Base-by-base conservation (phyloP, 2,329 filamentous ascomycete species). In the Aspergillus bombycis region DNA sequence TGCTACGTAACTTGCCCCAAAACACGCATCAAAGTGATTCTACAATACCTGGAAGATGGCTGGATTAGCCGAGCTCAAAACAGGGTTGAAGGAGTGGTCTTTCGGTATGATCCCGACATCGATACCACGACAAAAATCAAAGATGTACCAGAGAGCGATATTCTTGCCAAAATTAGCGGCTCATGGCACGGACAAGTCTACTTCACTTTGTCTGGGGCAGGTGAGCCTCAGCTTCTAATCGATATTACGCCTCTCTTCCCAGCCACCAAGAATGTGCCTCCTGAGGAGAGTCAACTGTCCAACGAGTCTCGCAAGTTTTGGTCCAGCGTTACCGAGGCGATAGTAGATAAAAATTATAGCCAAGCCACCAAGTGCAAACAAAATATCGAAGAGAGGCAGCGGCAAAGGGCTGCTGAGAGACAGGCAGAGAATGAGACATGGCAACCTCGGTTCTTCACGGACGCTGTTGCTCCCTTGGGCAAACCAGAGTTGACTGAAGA, bases 31-130 rank as follows among this genome's bases (percentile, higher is more conserved):
- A 98, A 98, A 81, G 91, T 90, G 21, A 97, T 99, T 67, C 81
- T 99, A 54, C 90, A 96, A 72, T 99, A 99, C 76, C 83, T 94
- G 61, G 94, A 98, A 73, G 94, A 98, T 71, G 93, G 94, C 57
- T 99, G 95, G 94, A 85, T 98, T 34, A 92, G 94, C 54, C 92
- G 92, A 68, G 88, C 92, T 23, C 94, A 96, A 71, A 97, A 98
- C 79, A 93, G 91, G 74, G 90, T 99, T 41, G 89, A 96, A 65
- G 95, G 95, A 21, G 88, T 97, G 60, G 85, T 98, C 61, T 99
- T 97, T 84, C 90, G 86, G 57, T 97, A 97, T 70, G 91, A 97
- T 72, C 91, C 93, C 0, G 88, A 92, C 26, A 94, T 94, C 62
- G 94, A 98, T 76, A 87, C 87, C 75, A 92, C 90, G 77, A 88